Base-by-base conservation (phyloP, 176 grass and related monocot genomes). In the Avena atlantica region DNA sequence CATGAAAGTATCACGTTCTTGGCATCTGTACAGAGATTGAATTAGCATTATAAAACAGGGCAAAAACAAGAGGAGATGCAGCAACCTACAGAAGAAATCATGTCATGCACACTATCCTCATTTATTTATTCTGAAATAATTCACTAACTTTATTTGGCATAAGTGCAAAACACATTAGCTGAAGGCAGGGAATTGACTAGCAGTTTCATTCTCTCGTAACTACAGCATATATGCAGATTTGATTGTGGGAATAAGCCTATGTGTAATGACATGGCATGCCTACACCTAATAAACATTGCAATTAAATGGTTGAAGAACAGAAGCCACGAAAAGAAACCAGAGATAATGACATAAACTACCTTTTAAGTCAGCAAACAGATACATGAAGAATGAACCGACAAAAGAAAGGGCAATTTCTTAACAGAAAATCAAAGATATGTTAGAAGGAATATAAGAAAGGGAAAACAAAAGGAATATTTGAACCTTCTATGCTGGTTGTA, bases 351-450 rank as follows among this genome's bases (percentile, higher is more conserved):
- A 81, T 45, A 78, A 75, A 85, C 84, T 27, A 5, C 81, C 60
- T 85, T 83, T 79, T 21, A 74, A 57, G 58, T 76, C 67, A 27
- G 50, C 78, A 0, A 27, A 53, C 70, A 67, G 76, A 69, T 69
- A 59, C 49, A 4, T 17, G 25, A 80, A 87, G 48, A 61, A 88
- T 88, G 81, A 58, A 81, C 60, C 50, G 42, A 84, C 40, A 29
- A 66, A 79, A 74, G 78, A 80, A 87, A 69, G 69, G 23, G 27
- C 4, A 74, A 79, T 73, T 25, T 84, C 69, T 76, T 61, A 76
- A 87, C 52, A 91, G 16, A 85, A 87, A 81, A 91, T 76, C 25
- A 6, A 85, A 81, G 81, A 91, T 88, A 81, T 85, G 89, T 50
- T 69, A 49, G 37, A 56, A 49, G 5, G 89, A 80, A 91, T 80